Conservation (phyloP, 306 rosid genomes). For the Acmispon strigosus region DNA sequence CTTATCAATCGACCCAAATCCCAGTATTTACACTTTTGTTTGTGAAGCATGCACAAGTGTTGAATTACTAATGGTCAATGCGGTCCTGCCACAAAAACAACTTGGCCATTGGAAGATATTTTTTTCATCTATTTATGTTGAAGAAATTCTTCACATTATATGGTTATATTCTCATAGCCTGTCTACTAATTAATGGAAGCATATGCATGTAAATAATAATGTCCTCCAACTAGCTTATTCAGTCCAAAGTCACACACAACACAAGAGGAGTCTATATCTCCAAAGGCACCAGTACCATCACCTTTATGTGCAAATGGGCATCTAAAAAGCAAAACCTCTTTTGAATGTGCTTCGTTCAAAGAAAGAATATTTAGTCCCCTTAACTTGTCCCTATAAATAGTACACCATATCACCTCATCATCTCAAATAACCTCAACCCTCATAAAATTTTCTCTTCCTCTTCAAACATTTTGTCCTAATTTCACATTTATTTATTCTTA, state of each 20-base stretch:
- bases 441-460: constrained; percentile 23
- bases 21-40: not conserved
- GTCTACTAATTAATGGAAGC: too few relatives aligned
- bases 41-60: constrained; percentile 17
- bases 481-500: not conserved
- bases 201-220: not conserved
- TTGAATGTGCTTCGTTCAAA: constrained; percentile 49
- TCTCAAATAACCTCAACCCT: constrained; percentile 40
- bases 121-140: too few relatives aligned
- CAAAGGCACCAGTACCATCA: constrained; percentile 8
- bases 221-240: constrained; percentile 45
- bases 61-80: constrained; percentile 34
- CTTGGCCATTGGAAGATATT: constrained; percentile 17
- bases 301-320: constrained; percentile 47
- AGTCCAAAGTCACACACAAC: constrained; percentile 18
- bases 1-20: not conserved
- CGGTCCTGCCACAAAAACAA: constrained; percentile 9
- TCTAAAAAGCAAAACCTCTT: constrained; percentile 54
- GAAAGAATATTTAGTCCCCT: constrained; percentile 20
- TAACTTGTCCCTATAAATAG: constrained; percentile 72
- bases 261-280: constrained; percentile 17
- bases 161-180: too few relatives aligned
- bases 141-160: too few relatives aligned
- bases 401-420: constrained; percentile 39
- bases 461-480: not conserved